Evolutionary conservation across 345 rosid species (phyloP).

Genomic region (Anastatica hierochuntica): DNA sequence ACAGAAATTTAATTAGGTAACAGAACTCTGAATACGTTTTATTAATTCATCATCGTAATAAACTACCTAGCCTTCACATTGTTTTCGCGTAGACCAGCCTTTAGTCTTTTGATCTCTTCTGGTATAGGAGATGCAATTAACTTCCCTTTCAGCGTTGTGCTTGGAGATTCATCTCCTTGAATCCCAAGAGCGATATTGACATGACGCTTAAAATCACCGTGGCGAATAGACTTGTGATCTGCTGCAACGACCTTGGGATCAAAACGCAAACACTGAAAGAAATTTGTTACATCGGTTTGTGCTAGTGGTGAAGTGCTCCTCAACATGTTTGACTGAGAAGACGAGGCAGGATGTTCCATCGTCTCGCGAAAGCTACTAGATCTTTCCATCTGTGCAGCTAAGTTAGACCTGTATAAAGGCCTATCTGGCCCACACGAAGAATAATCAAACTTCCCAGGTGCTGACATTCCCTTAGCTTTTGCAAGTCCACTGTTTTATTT

Average conservation of each 20-base stretch:
- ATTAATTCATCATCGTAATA: conserved; percentile 23
- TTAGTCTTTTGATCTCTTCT: conserved; percentile 74
- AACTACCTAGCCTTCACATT: conserved; percentile 74
- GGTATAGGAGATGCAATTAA: conserved; percentile 37
- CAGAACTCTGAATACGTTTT: conserved; percentile 7
- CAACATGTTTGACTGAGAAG: conserved; percentile 59
- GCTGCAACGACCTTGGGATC: conserved; percentile 67
- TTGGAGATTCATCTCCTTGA: conserved; percentile 63
- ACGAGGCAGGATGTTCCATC: conserved; percentile 52
- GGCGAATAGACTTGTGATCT: conserved; percentile 68
- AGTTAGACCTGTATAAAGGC: conserved; percentile 71
- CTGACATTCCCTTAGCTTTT: conserved; percentile 58
- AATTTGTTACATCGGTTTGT: conserved; percentile 60
- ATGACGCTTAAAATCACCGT: conserved; percentile 60
- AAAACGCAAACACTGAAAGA: conserved; percentile 64
- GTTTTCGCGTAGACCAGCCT: conserved; percentile 54
- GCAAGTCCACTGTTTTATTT: conserved; percentile 34
- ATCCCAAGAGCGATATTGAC: conserved; percentile 64
- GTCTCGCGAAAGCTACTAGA: conserved; percentile 81
- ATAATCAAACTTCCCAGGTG: conserved; percentile 76
- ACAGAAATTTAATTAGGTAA: conserved; percentile 24
- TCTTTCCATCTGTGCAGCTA: conserved; percentile 67
- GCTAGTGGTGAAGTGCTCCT: conserved; percentile 53
- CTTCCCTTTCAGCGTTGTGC: conserved; percentile 54
- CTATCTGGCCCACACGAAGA: conserved; percentile 84